These are phyloP conservation scores for Podospora didyma DNA, from an alignment of 495 filamentous ascomycete species.

Conservation along the genomic window DNA sequence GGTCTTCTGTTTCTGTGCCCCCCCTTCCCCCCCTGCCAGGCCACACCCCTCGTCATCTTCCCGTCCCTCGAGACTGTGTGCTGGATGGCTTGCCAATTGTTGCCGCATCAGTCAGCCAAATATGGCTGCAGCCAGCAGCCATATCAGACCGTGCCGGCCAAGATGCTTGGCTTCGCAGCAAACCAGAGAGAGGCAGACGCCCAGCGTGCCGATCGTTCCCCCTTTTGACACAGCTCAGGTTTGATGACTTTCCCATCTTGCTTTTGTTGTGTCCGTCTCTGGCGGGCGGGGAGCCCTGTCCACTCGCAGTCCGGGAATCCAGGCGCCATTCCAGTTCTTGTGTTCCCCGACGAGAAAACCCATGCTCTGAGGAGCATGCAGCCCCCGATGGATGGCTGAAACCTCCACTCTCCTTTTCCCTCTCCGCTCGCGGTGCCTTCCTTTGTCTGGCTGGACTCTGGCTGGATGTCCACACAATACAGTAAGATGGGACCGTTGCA, in stretches of 20 bases:
- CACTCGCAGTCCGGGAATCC: too few species aligned
- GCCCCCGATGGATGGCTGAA: conserved; percentile 9
- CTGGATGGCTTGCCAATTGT: not conserved
- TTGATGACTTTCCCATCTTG: not conserved
- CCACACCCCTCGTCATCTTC: not conserved
- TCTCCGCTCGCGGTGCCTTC: too few species aligned
- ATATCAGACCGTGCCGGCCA: too few species aligned
- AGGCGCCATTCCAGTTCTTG: not conserved
- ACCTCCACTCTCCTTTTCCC: not conserved
- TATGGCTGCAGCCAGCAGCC: too few species aligned
- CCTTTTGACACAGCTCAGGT: conserved; percentile 1
- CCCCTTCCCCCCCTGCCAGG: not conserved
- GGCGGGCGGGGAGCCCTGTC: too few species aligned
- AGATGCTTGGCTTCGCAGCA: not conserved
- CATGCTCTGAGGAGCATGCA: not conserved
- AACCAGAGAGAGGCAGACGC: too few species aligned
- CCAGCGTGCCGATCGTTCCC: conserved; percentile 5
- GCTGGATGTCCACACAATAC: not conserved
- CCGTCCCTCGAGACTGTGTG: not conserved
- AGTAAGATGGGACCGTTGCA: conserved; percentile 4
- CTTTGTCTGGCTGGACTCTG: too few species aligned
- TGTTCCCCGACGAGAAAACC: conserved; percentile 15
- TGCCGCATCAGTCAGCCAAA: too few species aligned
- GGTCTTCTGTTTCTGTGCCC: not conserved
- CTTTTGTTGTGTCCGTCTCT: too few species aligned